phyloP scores from a whole-genome alignment of 2,329 filamentous ascomycete genomes.

The Leptographium radiaticola region DNA sequence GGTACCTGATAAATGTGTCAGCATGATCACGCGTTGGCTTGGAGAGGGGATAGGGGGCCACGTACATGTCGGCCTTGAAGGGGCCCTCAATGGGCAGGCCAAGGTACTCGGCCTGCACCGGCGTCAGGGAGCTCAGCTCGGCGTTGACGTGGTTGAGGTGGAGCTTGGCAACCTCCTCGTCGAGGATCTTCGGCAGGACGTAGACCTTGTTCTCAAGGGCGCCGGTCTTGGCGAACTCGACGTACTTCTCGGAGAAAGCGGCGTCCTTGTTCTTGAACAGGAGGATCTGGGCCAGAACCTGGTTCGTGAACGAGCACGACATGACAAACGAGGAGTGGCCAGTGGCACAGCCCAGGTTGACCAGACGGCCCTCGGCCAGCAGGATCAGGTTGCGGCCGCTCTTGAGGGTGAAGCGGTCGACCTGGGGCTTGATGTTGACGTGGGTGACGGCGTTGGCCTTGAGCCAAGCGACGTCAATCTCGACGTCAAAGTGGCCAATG shows the following conservation, averaged over 20 bases:
- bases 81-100: constrained; percentile 75
- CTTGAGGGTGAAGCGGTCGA: constrained; percentile 93
- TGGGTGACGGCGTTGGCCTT: constrained; percentile 91
- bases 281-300: constrained; percentile 98
- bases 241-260: constrained; percentile 83
- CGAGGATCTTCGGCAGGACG: constrained; percentile 95
- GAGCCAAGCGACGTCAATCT: constrained; percentile 99
- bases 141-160: constrained; percentile 90
- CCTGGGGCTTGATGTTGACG: constrained; percentile 99
- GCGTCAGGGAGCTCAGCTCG: constrained; percentile 77
- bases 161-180: constrained; percentile 94
- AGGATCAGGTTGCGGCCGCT: constrained; percentile 96
- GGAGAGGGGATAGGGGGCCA: constrained; percentile 9
- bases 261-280: constrained; percentile 86
- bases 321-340: constrained; percentile 99
- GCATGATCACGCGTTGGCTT: background rate
- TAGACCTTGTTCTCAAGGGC: constrained; percentile 90
- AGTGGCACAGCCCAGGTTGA: constrained; percentile 98
- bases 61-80: constrained; percentile 89
- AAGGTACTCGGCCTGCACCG: constrained; percentile 90
- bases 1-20: constrained; percentile 33
- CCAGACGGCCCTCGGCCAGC: constrained; percentile 92
- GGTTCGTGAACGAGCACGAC: constrained; percentile 99
- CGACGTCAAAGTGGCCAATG: constrained; percentile 99
- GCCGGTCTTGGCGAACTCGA: constrained; percentile 86